A percentile compares a stretch with the other conserved stretches of the same genome.
These are phyloP conservation scores for Sclerospora graminicola DNA, from an alignment of 352 stramenopile species.

Conservation along the genomic window DNA sequence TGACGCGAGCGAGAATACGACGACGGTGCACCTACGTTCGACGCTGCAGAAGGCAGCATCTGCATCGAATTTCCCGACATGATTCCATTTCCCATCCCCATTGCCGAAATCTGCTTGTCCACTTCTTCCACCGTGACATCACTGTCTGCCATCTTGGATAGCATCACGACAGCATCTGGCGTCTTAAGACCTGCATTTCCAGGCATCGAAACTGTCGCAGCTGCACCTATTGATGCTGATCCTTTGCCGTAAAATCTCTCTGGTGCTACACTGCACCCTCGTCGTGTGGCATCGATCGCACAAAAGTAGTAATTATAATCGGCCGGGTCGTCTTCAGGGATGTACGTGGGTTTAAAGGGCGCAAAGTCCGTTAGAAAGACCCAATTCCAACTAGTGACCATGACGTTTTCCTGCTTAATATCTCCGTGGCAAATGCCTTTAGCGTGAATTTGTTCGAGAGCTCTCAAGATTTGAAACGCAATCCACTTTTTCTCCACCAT, in stretches of 20 bases:
- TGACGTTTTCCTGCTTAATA: conserved; percentile 97
- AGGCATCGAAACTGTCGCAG: conserved; percentile 8
- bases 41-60: conserved; percentile 12
- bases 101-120: conserved; percentile 61
- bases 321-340: conserved; percentile 92
- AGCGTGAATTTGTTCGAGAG: conserved; percentile 89
- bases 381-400: conserved; percentile 97
- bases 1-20: conserved; percentile 36
- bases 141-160: conserved; percentile 64
- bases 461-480: conserved; percentile 92
- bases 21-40: conserved; percentile 15
- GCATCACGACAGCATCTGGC: conserved; percentile 47
- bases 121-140: conserved; percentile 60
- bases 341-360: conserved; percentile 91
- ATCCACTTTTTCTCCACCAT: conserved; percentile 97
- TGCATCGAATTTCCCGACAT: conserved; percentile 18
- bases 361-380: conserved; percentile 95
- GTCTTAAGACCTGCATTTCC: conserved; percentile 15
- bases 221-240: conserved; percentile 1
- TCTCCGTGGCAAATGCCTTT: conserved; percentile 94
- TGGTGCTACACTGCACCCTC: conserved; percentile 93
- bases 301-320: conserved; percentile 95
- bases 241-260: conserved; percentile 71
- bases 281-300: conserved; percentile 70
- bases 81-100: conserved; percentile 29